Conservation (phyloP, 768 basidiomycete genomes). For the Auricularia sp. region DNA sequence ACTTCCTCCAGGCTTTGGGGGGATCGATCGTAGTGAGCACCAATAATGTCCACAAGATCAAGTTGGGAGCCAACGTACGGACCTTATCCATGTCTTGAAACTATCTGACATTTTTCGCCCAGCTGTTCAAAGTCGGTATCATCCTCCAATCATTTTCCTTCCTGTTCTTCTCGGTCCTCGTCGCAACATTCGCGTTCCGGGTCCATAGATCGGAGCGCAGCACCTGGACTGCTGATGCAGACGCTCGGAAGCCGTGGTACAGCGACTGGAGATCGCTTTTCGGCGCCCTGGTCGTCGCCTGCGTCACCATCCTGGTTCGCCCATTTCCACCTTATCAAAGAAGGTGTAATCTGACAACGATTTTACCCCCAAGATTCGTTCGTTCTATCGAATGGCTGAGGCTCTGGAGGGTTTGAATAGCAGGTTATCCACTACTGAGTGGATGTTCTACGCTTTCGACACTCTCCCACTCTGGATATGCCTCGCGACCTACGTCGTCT, state of each 20-base stretch:
- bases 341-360: not conserved
- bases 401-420: conserved; percentile 52
- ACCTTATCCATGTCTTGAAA: not conserved
- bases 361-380: conserved; percentile 18
- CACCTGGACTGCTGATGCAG: conserved; percentile 26
- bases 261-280: conserved; percentile 53
- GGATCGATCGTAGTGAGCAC: conserved; percentile 28
- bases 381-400: conserved; percentile 35
- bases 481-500: conserved; percentile 44
- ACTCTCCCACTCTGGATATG: conserved; percentile 57
- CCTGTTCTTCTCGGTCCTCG: conserved; percentile 37
- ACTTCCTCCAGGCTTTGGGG: conserved; percentile 32
- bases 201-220: conserved; percentile 32
- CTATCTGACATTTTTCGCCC: not conserved
- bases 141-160: conserved; percentile 47
- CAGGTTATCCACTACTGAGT: conserved; percentile 45
- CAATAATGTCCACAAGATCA: not conserved
- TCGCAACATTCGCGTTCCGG: conserved; percentile 38
- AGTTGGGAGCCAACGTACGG: not conserved
- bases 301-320: conserved; percentile 53
- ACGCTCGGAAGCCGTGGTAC: conserved; percentile 36
- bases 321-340: not conserved
- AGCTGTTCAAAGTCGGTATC: conserved; percentile 51
- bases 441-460: conserved; percentile 58
- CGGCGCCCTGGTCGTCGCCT: conserved; percentile 41